Conservation (phyloP, 148 eudicot genomes). For the Fagopyrum esculentum region DNA sequence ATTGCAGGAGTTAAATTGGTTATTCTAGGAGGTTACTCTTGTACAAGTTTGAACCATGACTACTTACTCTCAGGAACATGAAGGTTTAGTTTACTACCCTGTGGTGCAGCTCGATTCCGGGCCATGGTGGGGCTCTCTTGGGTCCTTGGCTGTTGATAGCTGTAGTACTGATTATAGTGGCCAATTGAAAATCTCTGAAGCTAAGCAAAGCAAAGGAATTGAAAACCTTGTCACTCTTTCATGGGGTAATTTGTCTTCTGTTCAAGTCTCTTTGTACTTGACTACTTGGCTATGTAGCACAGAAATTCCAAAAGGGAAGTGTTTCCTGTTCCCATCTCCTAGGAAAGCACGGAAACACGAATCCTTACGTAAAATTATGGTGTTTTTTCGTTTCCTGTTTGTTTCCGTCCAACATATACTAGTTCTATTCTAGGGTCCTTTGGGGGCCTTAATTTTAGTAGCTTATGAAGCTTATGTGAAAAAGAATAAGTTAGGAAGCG, state of each 20-base stretch:
- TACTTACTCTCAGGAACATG: slow-evolving; percentile 1
- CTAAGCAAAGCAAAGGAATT: slow-evolving; percentile 3
- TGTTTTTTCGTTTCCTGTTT: too few species aligned
- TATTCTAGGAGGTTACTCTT: not conserved
- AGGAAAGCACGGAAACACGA: not conserved
- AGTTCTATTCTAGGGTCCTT: too few species aligned
- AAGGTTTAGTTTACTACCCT: not conserved
- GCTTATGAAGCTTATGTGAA: not conserved
- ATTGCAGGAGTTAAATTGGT: slow-evolving; percentile 7
- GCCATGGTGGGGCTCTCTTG: slow-evolving; percentile 2
- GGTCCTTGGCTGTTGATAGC: not conserved
- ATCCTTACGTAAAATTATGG: not conserved
- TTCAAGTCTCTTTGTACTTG: not conserved
- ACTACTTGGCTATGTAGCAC: not conserved
- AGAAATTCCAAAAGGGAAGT: not conserved
- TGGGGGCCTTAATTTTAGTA: too few species aligned
- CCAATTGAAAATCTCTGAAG: not conserved
- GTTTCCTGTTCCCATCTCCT: too few species aligned
- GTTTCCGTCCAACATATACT: too few species aligned
- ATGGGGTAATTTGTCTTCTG: not conserved
- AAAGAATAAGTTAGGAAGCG: not conserved
- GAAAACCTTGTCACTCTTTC: not conserved
- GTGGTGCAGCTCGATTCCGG: not conserved
- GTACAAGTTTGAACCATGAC: not conserved
- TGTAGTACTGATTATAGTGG: not conserved